phyloP scores from a whole-genome alignment of 768 basidiomycete genomes.

The Amanita pallidorosea region DNA sequence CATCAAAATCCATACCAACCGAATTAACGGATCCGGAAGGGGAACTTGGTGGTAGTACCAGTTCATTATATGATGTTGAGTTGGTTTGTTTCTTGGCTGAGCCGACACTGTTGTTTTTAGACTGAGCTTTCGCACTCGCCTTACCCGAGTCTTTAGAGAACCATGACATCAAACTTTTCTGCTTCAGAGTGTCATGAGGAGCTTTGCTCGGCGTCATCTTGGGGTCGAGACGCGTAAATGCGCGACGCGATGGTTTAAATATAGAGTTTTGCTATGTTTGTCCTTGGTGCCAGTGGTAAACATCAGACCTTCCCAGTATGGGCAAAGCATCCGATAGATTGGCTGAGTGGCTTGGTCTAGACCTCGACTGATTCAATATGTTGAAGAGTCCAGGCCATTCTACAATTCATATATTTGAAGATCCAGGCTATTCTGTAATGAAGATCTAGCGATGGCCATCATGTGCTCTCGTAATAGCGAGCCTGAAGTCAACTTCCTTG shows the following conservation, averaged over 20 bases:
- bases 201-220: constrained; percentile 32
- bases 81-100: background rate
- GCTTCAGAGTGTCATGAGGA: constrained; percentile 39
- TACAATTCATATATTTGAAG: background rate
- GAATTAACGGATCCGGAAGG: constrained; percentile 2
- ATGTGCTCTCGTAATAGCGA: constrained; percentile 2
- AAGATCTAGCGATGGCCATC: background rate
- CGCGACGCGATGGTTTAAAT: background rate
- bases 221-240: background rate
- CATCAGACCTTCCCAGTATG: constrained; percentile 1
- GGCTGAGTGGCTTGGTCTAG: constrained; percentile 3
- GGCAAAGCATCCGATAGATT: constrained; percentile 1
- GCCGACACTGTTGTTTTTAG: background rate
- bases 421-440: too few species aligned
- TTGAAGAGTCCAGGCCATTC: constrained; percentile 3
- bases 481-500: constrained; percentile 32
- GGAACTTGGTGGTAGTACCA: constrained; percentile 1
- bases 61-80: background rate
- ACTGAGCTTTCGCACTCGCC: background rate
- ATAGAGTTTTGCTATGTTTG: constrained; percentile 4
- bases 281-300: background rate
- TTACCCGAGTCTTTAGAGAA: constrained; percentile 29
- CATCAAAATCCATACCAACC: constrained; percentile 3
- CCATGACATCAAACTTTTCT: constrained; percentile 67
- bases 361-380: background rate